Percentiles rank a stretch among this genome's conserved stretches.
phyloP scores from a whole-genome alignment of 176 grass and related monocot species.

The Chrysopogon serrulatus region DNA sequence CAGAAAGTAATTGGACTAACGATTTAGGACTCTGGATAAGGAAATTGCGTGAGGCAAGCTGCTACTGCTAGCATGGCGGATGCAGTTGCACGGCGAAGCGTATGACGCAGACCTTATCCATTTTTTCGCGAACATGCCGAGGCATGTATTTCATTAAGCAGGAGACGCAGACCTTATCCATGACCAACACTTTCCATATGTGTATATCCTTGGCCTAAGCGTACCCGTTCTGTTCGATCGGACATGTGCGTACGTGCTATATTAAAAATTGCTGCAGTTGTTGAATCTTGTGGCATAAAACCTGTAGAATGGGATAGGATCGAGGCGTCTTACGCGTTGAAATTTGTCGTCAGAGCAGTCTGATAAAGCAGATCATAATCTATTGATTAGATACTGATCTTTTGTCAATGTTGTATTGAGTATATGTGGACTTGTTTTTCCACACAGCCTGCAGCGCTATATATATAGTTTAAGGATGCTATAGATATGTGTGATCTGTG shows the following conservation, averaged over 20 bases:
- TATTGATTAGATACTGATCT: not conserved
- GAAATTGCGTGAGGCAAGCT: constrained; percentile 51
- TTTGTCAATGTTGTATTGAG: not conserved
- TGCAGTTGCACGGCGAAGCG: constrained; percentile 6
- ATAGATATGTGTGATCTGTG: too few species aligned
- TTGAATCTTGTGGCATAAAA: not conserved
- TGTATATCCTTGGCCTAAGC: not conserved
- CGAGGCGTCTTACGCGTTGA: constrained; percentile 19
- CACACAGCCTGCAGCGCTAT: not conserved
- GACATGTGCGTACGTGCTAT: not conserved
- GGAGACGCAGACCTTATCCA: constrained; percentile 20
- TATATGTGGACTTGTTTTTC: not conserved
- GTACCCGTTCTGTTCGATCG: not conserved
- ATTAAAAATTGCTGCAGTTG: constrained; percentile 16
- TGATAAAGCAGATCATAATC: constrained; percentile 5
- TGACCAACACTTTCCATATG: not conserved
- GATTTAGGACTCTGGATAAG: constrained; percentile 9
- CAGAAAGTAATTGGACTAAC: constrained; percentile 19
- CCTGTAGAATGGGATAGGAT: not conserved
- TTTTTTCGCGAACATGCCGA: too few species aligned
- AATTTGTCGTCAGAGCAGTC: constrained; percentile 27
- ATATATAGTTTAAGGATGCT: too few species aligned
- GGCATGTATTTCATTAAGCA: too few species aligned
- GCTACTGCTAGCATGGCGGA: constrained; percentile 16
- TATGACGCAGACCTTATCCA: constrained; percentile 13